Evolutionary conservation across 23 red algal species (phyloP).

Genomic region (Chondrus crispus): DNA sequence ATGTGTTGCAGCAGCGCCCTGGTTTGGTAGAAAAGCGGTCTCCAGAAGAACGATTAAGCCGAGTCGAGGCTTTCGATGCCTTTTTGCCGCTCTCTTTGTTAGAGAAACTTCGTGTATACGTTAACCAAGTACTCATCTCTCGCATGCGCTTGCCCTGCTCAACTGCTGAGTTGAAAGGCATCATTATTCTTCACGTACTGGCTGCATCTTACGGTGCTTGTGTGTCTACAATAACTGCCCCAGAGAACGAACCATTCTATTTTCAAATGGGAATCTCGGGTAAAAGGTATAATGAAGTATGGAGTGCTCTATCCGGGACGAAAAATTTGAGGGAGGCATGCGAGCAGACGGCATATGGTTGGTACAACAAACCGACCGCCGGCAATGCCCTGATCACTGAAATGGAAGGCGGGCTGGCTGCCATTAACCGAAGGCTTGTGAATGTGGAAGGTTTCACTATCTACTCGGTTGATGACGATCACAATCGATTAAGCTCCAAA

Average conservation of each 20-base stretch:
- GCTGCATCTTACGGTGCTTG: constrained; percentile 3
- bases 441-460: neutral
- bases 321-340: neutral
- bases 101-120: neutral
- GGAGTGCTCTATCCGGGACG: neutral
- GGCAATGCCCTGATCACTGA: neutral
- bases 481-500: neutral
- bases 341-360: neutral
- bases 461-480: constrained; percentile 12
- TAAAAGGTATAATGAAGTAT: neutral
- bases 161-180: neutral
- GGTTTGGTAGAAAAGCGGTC: neutral
- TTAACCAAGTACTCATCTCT: neutral
- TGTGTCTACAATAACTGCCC: neutral
- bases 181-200: neutral
- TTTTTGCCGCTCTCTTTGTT: constrained; percentile 12
- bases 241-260: neutral
- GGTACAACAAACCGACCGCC: neutral
- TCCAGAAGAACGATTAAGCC: neutral
- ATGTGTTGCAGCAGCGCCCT: too few relatives aligned
- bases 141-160: neutral
- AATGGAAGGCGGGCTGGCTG: neutral
- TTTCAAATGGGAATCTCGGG: neutral
- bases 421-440: neutral
- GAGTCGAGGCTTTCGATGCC: neutral